These are phyloP conservation scores for Aureobasidium sp. DNA, from an alignment of 2,329 filamentous ascomycete genomes.

Conservation along the genomic window DNA sequence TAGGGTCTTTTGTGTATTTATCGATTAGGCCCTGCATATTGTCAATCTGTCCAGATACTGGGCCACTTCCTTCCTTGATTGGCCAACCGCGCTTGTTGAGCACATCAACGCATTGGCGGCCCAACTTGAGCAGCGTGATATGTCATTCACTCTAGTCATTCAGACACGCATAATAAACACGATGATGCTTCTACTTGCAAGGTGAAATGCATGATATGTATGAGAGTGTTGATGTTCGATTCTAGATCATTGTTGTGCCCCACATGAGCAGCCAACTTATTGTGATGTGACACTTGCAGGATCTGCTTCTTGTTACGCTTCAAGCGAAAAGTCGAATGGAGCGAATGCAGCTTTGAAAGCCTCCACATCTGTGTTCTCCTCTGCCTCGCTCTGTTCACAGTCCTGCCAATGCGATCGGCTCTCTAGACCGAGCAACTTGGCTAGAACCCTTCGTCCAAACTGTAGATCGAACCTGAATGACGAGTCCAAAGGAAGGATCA, in stretches of 20 bases:
- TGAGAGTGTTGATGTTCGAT: background rate
- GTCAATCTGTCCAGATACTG: background rate
- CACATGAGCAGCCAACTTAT: background rate
- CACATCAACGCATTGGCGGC: background rate
- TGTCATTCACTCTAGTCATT: background rate
- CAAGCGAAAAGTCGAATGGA: slow-evolving; percentile 73
- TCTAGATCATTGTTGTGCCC: background rate
- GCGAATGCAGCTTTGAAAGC: slow-evolving; percentile 77
- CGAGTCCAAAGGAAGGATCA: slow-evolving; percentile 67
- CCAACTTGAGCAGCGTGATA: background rate
- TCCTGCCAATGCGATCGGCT: slow-evolving; percentile 77
- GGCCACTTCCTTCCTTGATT: background rate
- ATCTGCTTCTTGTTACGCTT: slow-evolving; percentile 11
- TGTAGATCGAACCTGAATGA: slow-evolving; percentile 80
- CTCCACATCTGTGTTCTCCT: slow-evolving; percentile 72
- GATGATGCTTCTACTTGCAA: background rate
- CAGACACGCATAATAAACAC: background rate
- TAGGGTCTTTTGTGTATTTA: background rate
- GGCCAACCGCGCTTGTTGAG: background rate
- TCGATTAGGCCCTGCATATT: background rate
- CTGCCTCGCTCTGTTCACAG: slow-evolving; percentile 66
- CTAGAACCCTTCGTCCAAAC: slow-evolving; percentile 80
- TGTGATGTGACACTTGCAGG: background rate
- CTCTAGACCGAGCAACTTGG: slow-evolving; percentile 78
- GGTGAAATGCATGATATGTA: background rate